Evolutionary conservation across 1,284 basidiomycete species (phyloP).

Genomic region (Moesziomyces sp.): DNA sequence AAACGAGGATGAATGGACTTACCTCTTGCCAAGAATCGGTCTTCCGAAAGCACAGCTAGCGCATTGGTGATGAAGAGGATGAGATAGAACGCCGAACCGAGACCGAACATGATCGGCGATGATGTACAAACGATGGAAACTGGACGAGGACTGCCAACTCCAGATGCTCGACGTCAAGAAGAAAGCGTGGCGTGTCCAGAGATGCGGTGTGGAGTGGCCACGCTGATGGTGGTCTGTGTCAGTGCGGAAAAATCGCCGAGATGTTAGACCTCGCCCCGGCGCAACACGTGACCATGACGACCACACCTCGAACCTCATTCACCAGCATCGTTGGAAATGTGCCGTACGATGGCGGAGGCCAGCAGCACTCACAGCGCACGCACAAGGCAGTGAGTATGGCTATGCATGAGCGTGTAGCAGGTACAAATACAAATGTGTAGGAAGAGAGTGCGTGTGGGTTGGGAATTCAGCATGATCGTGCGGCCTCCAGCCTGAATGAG

Average conservation of each 20-base stretch:
- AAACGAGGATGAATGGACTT: constrained; percentile 66
- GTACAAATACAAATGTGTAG: constrained; percentile 31
- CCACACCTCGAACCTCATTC: not conserved
- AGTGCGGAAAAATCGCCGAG: not conserved
- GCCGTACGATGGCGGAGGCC: not conserved
- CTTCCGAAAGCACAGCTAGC: constrained; percentile 91
- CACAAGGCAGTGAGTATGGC: no score
- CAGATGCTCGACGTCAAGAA: no score
- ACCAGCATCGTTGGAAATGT: not conserved
- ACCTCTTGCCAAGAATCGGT: constrained; percentile 93
- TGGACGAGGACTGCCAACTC: no score
- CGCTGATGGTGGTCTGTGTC: constrained; percentile 14
- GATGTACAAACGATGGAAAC: no score
- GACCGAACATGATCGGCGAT: constrained; percentile 37
- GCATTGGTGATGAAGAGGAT: constrained; percentile 86
- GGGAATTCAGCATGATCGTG: not conserved
- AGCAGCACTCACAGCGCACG: not conserved
- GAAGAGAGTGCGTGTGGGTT: not conserved
- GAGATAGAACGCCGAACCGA: constrained; percentile 69
- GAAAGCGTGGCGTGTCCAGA: no score
- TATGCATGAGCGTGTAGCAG: constrained; percentile 17
- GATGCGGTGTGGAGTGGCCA: not conserved
- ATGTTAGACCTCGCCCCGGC: no score
- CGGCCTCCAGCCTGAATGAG: no score
- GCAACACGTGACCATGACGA: no score